Evolutionary conservation across 2,329 filamentous ascomycete genomes (phyloP).

Genomic region (Epichloe hybrida): DNA sequence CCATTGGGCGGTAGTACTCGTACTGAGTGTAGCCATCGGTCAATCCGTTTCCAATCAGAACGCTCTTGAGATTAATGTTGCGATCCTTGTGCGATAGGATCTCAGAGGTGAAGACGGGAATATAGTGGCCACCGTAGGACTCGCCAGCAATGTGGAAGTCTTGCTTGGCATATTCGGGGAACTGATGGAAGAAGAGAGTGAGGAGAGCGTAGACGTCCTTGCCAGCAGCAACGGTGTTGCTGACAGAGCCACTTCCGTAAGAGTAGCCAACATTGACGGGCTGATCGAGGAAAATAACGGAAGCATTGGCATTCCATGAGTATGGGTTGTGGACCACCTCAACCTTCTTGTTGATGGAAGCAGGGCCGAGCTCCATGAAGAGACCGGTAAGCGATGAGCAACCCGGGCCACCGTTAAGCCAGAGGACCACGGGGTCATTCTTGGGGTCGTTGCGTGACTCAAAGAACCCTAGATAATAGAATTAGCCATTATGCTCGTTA

Average conservation of each 20-base stretch:
- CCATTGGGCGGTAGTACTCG: constrained; percentile 93
- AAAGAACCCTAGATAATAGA: constrained; percentile 67
- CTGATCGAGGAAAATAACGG: constrained; percentile 98
- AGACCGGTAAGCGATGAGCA: constrained; percentile 94
- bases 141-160: constrained; percentile 97
- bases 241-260: constrained; percentile 81
- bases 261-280: constrained; percentile 98
- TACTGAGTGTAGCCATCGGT: constrained; percentile 93
- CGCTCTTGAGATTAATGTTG: constrained; percentile 95
- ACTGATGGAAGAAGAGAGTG: constrained; percentile 97
- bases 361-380: constrained; percentile 93
- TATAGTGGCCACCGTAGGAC: constrained; percentile 92
- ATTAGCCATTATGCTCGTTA: neutral
- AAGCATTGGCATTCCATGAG: constrained; percentile 95
- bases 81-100: constrained; percentile 89
- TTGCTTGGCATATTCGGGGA: constrained; percentile 88
- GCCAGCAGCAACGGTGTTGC: constrained; percentile 86
- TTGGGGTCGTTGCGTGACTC: constrained; percentile 95
- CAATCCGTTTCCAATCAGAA: constrained; percentile 91
- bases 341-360: constrained; percentile 71
- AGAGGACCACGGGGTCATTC: constrained; percentile 90
- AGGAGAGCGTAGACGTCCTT: constrained; percentile 97
- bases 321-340: constrained; percentile 74
- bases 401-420: constrained; percentile 91
- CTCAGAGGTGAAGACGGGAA: constrained; percentile 81